phyloP scores from a whole-genome alignment of 768 basidiomycete species.

The Psilocybe cyanescens region DNA sequence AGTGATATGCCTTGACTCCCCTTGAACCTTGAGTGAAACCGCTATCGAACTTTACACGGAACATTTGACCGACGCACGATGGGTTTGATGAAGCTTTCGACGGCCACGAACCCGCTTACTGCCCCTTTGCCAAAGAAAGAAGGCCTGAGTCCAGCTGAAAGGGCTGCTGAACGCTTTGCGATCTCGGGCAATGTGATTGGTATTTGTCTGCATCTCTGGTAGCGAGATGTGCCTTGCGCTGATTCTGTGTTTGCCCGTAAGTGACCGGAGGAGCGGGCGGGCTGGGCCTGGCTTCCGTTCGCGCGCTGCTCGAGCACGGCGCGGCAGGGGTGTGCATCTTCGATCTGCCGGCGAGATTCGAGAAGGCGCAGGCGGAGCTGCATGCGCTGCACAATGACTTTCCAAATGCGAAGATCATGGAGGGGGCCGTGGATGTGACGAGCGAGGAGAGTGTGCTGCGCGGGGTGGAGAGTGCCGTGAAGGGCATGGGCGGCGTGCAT shows the following conservation, averaged over 20 bases:
- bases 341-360: conserved; percentile 25
- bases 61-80: neutral
- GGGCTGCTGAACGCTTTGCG: conserved; percentile 37
- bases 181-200: conserved; percentile 45
- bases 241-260: conserved; percentile 13
- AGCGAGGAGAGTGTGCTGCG: conserved; percentile 32
- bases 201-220: conserved; percentile 16
- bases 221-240: neutral
- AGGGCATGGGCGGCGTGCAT: conserved; percentile 35
- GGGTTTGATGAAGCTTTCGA: conserved; percentile 14
- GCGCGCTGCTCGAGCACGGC: conserved; percentile 49
- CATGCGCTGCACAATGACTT: conserved; percentile 27
- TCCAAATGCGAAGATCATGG: conserved; percentile 35
- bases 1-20: neutral
- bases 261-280: conserved; percentile 48
- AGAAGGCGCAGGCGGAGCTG: conserved; percentile 19
- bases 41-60: neutral
- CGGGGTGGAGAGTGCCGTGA: conserved; percentile 27
- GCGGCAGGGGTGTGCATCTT: conserved; percentile 37
- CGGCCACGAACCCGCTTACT: conserved; percentile 22
- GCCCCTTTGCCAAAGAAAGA: conserved; percentile 6
- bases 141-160: conserved; percentile 14
- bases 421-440: conserved; percentile 39
- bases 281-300: conserved; percentile 38
- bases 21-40: neutral